Conservation (phyloP, 768 basidiomycete genomes). For the Solioccasus polychromus region DNA sequence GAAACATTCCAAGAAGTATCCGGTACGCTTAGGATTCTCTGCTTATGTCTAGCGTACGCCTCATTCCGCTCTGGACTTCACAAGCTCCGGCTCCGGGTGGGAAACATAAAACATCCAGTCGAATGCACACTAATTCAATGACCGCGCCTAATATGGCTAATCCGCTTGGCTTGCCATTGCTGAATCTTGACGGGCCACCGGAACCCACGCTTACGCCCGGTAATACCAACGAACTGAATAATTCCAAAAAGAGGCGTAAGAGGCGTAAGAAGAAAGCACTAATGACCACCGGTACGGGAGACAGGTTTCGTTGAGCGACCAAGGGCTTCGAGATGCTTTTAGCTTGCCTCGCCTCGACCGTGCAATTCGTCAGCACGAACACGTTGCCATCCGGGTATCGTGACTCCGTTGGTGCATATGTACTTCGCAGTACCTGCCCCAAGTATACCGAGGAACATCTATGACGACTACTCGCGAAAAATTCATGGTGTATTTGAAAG, state of each 20-base stretch:
- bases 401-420: neutral
- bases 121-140: constrained; percentile 2
- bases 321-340: neutral
- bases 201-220: constrained; percentile 18
- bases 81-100: constrained; percentile 19
- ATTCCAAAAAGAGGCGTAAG: constrained; percentile 53
- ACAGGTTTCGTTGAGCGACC: constrained; percentile 18
- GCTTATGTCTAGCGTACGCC: constrained; percentile 7
- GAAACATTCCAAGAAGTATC: constrained; percentile 6
- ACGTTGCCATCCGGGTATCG: constrained; percentile 1
- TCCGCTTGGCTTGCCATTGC: constrained; percentile 36
- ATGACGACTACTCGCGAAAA: neutral
- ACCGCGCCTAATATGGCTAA: constrained; percentile 11
- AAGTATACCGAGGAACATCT: neutral
- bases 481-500: neutral
- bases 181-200: constrained; percentile 56
- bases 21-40: constrained; percentile 16
- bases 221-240: constrained; percentile 14
- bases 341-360: neutral
- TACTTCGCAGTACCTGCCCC: neutral
- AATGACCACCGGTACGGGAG: constrained; percentile 20
- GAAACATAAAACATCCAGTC: constrained; percentile 4
- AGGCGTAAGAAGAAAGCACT: constrained; percentile 54
- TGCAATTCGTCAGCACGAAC: constrained; percentile 6
- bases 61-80: constrained; percentile 11